Evolutionary conservation across 148 eudicot species (phyloP).

Genomic region (Selenicereus undatus): DNA sequence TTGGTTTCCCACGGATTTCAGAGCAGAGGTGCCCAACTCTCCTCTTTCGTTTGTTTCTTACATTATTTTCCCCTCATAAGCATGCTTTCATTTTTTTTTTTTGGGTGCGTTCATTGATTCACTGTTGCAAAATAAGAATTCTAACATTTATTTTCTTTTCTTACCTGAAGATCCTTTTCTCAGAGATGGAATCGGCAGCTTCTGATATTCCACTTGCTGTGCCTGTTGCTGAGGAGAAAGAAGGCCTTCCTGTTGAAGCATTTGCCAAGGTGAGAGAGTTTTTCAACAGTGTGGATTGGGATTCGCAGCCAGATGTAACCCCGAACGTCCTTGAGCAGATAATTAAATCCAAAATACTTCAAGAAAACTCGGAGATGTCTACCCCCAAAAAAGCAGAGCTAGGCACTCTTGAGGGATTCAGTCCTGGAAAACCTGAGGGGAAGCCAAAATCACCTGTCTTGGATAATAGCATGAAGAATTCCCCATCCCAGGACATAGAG

Average conservation of each 20-base stretch:
- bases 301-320: slow-evolving; percentile 41
- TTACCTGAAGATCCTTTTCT: slow-evolving; percentile 60
- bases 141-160: neutral
- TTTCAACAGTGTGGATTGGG: slow-evolving; percentile 68
- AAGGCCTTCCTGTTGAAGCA: slow-evolving; percentile 75
- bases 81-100: neutral
- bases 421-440: slow-evolving; percentile 24
- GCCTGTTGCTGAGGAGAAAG: slow-evolving; percentile 46
- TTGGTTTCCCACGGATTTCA: slow-evolving; percentile 62
- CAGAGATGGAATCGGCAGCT: slow-evolving; percentile 58
- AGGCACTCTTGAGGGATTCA: slow-evolving; percentile 25
- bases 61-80: neutral
- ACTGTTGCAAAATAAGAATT: neutral
- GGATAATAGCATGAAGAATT: slow-evolving; percentile 22
- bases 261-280: slow-evolving; percentile 63
- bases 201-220: slow-evolving; percentile 31
- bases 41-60: neutral
- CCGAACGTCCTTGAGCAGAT: slow-evolving; percentile 43
- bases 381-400: slow-evolving; percentile 24
- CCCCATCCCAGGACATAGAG: slow-evolving; percentile 14
- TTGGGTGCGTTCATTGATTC: neutral
- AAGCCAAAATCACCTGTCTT: slow-evolving; percentile 12
- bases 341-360: slow-evolving; percentile 31
- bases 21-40: slow-evolving; percentile 54
- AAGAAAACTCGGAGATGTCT: slow-evolving; percentile 40